phyloP scores from a whole-genome alignment of 23 red algal species.

The Gracilaria domingensis region DNA sequence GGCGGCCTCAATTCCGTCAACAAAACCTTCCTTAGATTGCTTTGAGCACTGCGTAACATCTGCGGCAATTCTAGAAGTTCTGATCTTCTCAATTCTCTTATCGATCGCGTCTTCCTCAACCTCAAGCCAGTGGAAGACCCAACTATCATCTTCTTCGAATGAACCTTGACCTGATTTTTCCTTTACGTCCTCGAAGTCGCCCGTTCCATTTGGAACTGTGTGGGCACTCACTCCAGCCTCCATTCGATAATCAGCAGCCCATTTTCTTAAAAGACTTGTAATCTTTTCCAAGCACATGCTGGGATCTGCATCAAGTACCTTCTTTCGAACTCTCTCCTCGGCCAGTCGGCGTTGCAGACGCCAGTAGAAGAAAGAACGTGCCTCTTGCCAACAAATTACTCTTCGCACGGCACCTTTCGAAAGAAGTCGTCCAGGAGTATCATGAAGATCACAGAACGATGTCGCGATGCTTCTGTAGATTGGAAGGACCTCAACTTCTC shows the following conservation, averaged over 20 bases:
- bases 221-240: constrained; percentile 47
- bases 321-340: constrained; percentile 76
- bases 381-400: constrained; percentile 86
- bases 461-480: constrained; percentile 90
- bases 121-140: constrained; percentile 94
- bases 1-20: constrained; percentile 74
- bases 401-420: constrained; percentile 84
- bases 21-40: constrained; percentile 67
- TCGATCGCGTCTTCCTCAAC: constrained; percentile 80
- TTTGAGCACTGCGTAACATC: constrained; percentile 37
- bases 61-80: constrained; percentile 59
- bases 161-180: constrained; percentile 2
- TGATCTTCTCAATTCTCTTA: constrained; percentile 76
- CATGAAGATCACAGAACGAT: constrained; percentile 96
- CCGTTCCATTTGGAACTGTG: constrained; percentile 3
- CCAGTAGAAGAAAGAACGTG: constrained; percentile 98
- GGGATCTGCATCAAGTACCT: constrained; percentile 66
- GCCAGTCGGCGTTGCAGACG: constrained; percentile 91
- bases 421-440: constrained; percentile 92
- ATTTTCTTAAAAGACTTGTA: constrained; percentile 74
- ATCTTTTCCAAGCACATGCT: constrained; percentile 60
- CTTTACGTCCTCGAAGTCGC: constrained; percentile 10
- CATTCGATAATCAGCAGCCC: constrained; percentile 71
- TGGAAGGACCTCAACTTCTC: constrained; percentile 89
- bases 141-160: constrained; percentile 81